Evolutionary conservation across 352 stramenopile genomes (phyloP).

Genomic region (Pythium diclinum): DNA sequence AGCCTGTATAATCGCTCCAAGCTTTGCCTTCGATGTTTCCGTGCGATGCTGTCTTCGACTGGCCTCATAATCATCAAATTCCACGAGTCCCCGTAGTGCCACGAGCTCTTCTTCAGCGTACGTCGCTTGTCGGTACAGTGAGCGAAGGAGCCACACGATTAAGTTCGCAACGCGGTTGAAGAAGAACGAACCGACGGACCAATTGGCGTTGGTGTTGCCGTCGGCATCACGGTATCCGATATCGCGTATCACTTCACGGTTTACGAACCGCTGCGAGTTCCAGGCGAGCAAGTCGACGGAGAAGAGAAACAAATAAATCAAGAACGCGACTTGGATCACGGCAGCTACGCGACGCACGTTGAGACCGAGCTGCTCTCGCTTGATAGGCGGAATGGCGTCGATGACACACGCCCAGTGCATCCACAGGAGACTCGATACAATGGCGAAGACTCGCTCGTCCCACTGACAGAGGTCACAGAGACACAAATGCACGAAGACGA

Average conservation of each 20-base stretch:
- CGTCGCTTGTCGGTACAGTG: slow-evolving; percentile 12
- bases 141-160: slow-evolving; percentile 14
- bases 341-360: neutral
- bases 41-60: neutral
- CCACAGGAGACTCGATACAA: slow-evolving; percentile 3
- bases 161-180: slow-evolving; percentile 15
- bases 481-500: neutral
- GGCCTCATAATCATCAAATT: slow-evolving; percentile 18
- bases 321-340: neutral
- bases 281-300: neutral
- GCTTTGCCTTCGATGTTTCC: neutral
- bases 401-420: slow-evolving; percentile 28
- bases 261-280: neutral
- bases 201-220: neutral
- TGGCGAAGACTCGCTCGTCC: neutral
- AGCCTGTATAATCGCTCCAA: neutral
- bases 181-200: slow-evolving; percentile 17
- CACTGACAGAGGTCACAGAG: neutral
- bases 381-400: slow-evolving; percentile 17
- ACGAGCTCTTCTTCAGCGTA: slow-evolving; percentile 11
- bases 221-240: neutral
- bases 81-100: slow-evolving; percentile 17
- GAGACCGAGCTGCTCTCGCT: neutral
- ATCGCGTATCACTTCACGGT: neutral
- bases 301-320: neutral